Evolutionary conservation across 495 filamentous ascomycete genomes (phyloP).

Genomic region (Neurospora africana): DNA sequence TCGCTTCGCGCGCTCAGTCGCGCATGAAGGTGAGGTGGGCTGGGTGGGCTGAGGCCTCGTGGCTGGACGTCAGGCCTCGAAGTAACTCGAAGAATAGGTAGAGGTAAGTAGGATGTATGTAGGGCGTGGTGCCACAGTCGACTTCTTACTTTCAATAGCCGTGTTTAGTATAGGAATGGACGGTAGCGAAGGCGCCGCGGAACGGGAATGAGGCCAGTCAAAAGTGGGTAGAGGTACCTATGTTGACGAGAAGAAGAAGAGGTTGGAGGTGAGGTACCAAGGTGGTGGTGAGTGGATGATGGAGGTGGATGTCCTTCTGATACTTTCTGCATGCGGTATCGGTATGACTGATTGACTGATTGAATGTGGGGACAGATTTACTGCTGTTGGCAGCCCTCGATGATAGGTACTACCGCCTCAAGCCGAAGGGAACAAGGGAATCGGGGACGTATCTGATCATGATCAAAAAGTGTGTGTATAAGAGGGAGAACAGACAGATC

Average conservation of each 20-base stretch:
- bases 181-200: background rate
- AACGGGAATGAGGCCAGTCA: background rate
- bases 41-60: background rate
- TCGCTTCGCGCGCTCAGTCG: background rate
- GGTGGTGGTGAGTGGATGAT: background rate
- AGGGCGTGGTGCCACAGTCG: background rate
- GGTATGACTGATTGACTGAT: background rate
- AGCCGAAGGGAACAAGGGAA: background rate
- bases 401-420: background rate
- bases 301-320: background rate
- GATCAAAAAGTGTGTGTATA: background rate
- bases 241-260: background rate
- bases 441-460: background rate
- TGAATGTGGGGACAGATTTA: background rate
- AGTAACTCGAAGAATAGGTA: background rate
- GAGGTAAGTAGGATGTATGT: background rate
- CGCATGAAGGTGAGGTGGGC: background rate
- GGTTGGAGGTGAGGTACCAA: background rate
- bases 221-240: background rate
- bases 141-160: background rate
- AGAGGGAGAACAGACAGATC: background rate
- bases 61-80: background rate
- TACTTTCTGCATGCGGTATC: background rate
- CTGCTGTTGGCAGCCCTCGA: background rate
- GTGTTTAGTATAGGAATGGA: background rate